A percentile compares a stretch with the other conserved stretches of the same genome.
Conservation (phyloP, 495 filamentous ascomycete genomes). For the Tuber indicum region DNA sequence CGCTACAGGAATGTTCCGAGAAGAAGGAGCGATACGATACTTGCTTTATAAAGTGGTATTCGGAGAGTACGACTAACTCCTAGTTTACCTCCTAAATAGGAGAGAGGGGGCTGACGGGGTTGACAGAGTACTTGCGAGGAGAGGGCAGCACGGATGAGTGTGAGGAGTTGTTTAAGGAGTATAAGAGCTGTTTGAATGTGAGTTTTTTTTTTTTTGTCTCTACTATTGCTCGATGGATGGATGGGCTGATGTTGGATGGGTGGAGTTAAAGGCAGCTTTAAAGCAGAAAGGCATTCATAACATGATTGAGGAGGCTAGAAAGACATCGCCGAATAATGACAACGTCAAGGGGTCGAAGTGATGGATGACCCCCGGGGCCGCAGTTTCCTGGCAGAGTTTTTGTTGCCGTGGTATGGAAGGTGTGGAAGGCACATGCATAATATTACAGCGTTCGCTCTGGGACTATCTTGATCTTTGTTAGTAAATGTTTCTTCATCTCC, state of each 20-base stretch:
- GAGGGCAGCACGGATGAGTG: constrained; percentile 62
- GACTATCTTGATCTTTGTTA: neutral
- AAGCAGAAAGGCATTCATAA: constrained; percentile 62
- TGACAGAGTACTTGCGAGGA: constrained; percentile 60
- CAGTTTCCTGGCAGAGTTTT: neutral
- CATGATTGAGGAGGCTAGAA: constrained; percentile 65
- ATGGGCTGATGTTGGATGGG: constrained; percentile 13
- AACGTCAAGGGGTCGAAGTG: constrained; percentile 39
- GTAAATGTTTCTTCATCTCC: neutral
- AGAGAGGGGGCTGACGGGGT: constrained; percentile 6
- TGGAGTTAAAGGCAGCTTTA: constrained; percentile 53
- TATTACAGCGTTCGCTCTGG: neutral
- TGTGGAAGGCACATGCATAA: neutral
- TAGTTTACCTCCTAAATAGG: neutral
- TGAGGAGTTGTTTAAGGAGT: constrained; percentile 59
- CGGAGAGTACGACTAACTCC: constrained; percentile 54
- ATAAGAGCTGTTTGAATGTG: constrained; percentile 61
- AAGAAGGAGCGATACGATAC: constrained; percentile 57
- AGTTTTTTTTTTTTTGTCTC: constrained; percentile 27
- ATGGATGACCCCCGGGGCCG: neutral
- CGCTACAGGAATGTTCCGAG: constrained; percentile 40
- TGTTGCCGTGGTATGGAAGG: neutral
- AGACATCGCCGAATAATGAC: constrained; percentile 58
- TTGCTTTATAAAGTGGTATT: constrained; percentile 76
- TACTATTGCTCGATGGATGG: neutral